These are phyloP conservation scores for Hypoxylon crocopeplum DNA, from an alignment of 495 filamentous ascomycete genomes.

Conservation along the genomic window DNA sequence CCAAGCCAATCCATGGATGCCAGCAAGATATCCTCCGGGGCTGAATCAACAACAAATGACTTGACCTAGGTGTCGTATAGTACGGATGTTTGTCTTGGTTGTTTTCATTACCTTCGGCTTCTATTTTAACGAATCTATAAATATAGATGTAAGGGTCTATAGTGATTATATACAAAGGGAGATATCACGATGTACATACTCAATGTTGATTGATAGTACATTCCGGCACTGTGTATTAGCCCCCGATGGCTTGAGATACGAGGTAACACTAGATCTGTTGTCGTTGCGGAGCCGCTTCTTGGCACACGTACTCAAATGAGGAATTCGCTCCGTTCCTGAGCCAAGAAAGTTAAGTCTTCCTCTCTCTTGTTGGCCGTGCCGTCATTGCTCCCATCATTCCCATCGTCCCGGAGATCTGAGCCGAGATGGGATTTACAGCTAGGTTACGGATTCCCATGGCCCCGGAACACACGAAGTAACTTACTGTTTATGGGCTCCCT, in stretches of 20 bases:
- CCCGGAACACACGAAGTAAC: conserved; percentile 8
- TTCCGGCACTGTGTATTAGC: background rate
- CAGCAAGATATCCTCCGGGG: conserved; percentile 6
- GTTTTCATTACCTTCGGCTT: background rate
- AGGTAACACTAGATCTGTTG: conserved; percentile 30
- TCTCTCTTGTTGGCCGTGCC: background rate
- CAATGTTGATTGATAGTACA: too few relatives aligned
- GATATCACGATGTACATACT: too few relatives aligned
- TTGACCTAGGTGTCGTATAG: background rate
- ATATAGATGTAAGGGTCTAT: too few relatives aligned
- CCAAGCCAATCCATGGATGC: conserved; percentile 22
- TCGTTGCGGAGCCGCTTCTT: conserved; percentile 30
- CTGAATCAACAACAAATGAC: conserved; percentile 29
- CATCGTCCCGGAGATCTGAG: background rate
- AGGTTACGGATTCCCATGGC: conserved; percentile 11
- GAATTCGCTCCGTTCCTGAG: background rate
- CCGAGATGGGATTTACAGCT: too few relatives aligned
- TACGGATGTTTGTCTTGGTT: background rate
- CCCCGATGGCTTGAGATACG: conserved; percentile 9
- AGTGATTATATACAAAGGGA: too few relatives aligned
- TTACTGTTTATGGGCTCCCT: background rate
- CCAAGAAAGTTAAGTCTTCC: conserved; percentile 2
- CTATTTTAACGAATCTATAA: background rate
- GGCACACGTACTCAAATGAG: conserved; percentile 17
- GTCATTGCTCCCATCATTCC: background rate